Percentiles rank a stretch among this genome's conserved stretches.
Conservation (phyloP, 768 basidiomycete genomes). For the Mycena leptocephala region DNA sequence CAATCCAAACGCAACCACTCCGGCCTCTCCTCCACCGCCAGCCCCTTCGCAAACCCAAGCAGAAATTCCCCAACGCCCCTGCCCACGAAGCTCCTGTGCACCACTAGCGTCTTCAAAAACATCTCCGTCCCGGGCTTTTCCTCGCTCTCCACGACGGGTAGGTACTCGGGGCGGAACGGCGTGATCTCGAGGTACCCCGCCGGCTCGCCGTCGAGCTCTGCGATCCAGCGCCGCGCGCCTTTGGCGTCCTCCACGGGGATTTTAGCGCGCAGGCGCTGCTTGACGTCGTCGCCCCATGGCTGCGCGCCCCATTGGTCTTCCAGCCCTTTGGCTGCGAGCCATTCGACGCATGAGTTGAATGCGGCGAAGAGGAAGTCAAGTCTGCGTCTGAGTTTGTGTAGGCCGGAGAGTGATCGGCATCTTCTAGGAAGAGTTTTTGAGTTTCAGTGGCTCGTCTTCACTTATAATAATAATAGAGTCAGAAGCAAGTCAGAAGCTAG, state of each 20-base stretch:
- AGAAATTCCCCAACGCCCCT: slow-evolving; percentile 26
- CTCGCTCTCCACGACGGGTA: slow-evolving; percentile 13
- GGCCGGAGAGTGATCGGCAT: slow-evolving; percentile 23
- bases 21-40: slow-evolving; percentile 24
- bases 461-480: too few species aligned
- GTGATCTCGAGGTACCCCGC: slow-evolving; percentile 22
- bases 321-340: slow-evolving; percentile 28
- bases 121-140: slow-evolving; percentile 32
- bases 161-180: slow-evolving; percentile 32
- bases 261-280: background rate
- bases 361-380: slow-evolving; percentile 26
- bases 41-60: slow-evolving; percentile 13
- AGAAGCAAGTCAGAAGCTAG: too few species aligned
- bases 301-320: slow-evolving; percentile 33
- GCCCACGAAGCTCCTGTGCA: slow-evolving; percentile 19
- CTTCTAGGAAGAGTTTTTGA: too few species aligned
- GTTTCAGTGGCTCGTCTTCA: too few species aligned
- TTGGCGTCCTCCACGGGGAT: slow-evolving; percentile 4
- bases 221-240: slow-evolving; percentile 27
- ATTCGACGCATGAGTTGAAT: slow-evolving; percentile 25
- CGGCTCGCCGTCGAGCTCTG: slow-evolving; percentile 23
- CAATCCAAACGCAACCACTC: slow-evolving; percentile 34
- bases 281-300: slow-evolving; percentile 11
- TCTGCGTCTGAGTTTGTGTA: slow-evolving; percentile 9
- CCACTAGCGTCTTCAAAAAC: slow-evolving; percentile 24